phyloP scores from a whole-genome alignment of 352 stramenopile species.

The Phytopythium boreale region DNA sequence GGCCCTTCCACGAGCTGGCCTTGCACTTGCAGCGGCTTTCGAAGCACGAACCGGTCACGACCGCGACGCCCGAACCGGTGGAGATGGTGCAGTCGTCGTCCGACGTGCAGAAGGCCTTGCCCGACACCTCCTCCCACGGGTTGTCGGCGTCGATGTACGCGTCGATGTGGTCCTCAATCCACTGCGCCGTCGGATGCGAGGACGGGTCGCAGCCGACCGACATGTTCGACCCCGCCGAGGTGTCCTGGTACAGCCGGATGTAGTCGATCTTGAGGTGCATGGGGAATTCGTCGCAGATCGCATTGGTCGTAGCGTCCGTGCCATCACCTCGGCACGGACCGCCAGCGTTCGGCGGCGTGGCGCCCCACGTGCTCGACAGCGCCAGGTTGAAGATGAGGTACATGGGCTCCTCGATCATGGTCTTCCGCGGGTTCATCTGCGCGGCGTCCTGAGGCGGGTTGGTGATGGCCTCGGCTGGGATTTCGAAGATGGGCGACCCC shows the following conservation, averaged over 20 bases:
- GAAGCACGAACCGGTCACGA: not conserved
- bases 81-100: not conserved
- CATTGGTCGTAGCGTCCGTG: conserved; percentile 22
- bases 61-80: not conserved
- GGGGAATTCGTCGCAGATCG: conserved; percentile 26
- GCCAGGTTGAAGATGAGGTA: conserved; percentile 92
- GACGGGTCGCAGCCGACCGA: conserved; percentile 17
- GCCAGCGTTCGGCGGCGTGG: not conserved
- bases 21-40: not conserved
- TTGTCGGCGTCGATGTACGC: conserved; percentile 27
- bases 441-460: conserved; percentile 13
- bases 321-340: conserved; percentile 6
- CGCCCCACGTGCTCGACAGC: conserved; percentile 61
- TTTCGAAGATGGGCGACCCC: conserved; percentile 67
- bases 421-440: conserved; percentile 56
- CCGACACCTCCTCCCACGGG: conserved; percentile 9
- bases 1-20: not conserved
- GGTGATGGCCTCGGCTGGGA: conserved; percentile 38
- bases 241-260: conserved; percentile 70
- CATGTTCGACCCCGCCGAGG: conserved; percentile 19
- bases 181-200: conserved; percentile 16
- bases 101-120: not conserved
- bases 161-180: conserved; percentile 32
- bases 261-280: conserved; percentile 63
- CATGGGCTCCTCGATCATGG: conserved; percentile 84